Evolutionary conservation across 257 asterid species (phyloP).

Genomic region (Solanum virginianum): DNA sequence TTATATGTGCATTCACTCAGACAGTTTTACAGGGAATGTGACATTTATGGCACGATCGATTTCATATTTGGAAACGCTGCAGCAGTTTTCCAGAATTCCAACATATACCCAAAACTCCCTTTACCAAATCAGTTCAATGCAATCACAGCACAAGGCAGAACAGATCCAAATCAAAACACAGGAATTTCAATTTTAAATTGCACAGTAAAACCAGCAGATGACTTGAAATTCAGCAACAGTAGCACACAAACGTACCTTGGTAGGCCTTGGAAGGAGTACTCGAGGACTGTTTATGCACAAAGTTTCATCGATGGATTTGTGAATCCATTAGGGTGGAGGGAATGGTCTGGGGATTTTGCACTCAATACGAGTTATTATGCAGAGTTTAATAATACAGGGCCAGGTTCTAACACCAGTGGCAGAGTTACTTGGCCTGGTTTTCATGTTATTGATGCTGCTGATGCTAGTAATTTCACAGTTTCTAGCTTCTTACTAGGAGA

Average conservation of each 20-base stretch:
- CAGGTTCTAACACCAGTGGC: constrained; percentile 6
- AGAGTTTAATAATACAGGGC: constrained; percentile 17
- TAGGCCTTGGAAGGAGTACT: constrained; percentile 10
- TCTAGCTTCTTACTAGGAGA: not conserved
- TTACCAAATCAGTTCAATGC: constrained; percentile 12
- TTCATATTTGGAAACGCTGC: constrained; percentile 27
- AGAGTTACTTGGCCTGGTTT: constrained; percentile 1
- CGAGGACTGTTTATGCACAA: constrained; percentile 5
- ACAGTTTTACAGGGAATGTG: constrained; percentile 8
- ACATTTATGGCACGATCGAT: constrained; percentile 22
- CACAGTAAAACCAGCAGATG: constrained; percentile 5
- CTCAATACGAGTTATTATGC: constrained; percentile 14
- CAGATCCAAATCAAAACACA: constrained; percentile 15
- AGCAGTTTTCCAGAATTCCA: constrained; percentile 17
- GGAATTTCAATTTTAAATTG: constrained; percentile 14
- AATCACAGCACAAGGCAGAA: constrained; percentile 20
- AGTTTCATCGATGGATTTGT: not conserved
- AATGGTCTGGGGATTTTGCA: constrained; percentile 11
- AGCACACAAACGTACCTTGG: constrained; percentile 1
- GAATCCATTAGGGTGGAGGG: not conserved
- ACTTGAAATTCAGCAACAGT: constrained; percentile 5
- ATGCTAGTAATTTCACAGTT: constrained; percentile 7
- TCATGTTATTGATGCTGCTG: not conserved
- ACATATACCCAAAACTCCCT: constrained; percentile 12
- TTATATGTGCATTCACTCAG: constrained; percentile 11